Base-by-base conservation (phyloP, 73 alveolate species). In the Paraurostyla sp. region DNA sequence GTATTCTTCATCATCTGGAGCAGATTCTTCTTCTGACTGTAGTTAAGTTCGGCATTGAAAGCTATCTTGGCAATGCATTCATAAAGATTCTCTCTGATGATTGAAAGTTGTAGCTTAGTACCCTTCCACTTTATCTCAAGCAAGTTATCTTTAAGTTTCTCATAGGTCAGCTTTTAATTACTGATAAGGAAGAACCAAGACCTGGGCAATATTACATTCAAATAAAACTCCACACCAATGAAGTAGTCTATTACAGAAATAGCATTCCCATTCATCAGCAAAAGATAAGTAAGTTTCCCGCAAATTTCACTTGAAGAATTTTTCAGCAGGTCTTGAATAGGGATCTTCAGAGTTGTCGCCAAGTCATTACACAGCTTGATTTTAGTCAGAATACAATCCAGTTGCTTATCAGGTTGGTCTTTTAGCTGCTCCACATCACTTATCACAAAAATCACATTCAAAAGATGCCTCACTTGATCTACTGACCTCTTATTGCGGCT, bases 41-140 rank as follows among this genome's bases (percentile, higher is more conserved):
- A 54, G 78, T 49, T 7, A 2, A 78, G n/a, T 1, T 49, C 30
- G 20, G 52, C 18, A n/a, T 25, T 6, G 20, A 52, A 32, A 9
- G 89, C 76, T 16, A 78, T 51, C 59, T 51, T 50, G 2, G 62
- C 76, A 36, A 78, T 36, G 59, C 89, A 78, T n/a, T 78, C 80
- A 29, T 13, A 51, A 0, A 78, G 41, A 49, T 50, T 59, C 7
- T 50, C 76, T 35, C 62, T 78, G n/a, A 51, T 29, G 4, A 29
- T 42, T 13, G 20, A 29, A 7, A 78, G 3, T 23, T 6, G 20
- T 13, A 54, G 6, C 15, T 49, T 52, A 6, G 23, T 18, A 22
- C 30, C 59, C 13, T 78, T 51, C 40, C n/a, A 78, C 52, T 49
- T 42, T 27, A 25, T 9, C 25, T 35, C 29, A 3, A 54, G 71